Percentiles rank a stretch among this genome's conserved stretches.
phyloP scores from a whole-genome alignment of 257 asterid species.

The Euphrasia confusa region DNA sequence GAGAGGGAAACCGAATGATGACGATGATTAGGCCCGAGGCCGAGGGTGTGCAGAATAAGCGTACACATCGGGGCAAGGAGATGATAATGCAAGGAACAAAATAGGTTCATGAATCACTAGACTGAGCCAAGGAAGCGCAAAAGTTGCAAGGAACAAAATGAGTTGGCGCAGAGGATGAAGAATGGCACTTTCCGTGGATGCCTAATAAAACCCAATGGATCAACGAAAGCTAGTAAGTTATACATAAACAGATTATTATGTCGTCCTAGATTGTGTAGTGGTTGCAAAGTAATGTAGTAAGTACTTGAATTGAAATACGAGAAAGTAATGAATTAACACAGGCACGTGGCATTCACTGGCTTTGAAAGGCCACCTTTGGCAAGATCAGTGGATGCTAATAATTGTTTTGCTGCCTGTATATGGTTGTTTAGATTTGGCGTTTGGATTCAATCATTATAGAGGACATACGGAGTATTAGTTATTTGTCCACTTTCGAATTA shows the following conservation, averaged over 20 bases:
- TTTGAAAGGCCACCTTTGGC: not conserved
- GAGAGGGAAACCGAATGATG: slow-evolving; percentile 34
- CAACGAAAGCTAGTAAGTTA: too few relatives aligned
- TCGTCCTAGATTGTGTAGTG: not conserved
- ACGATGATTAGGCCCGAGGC: slow-evolving; percentile 22
- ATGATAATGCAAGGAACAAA: too few relatives aligned
- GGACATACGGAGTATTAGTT: too few relatives aligned
- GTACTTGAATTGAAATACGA: slow-evolving; percentile 16
- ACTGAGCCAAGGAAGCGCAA: too few relatives aligned
- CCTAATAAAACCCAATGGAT: too few relatives aligned
- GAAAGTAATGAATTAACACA: not conserved
- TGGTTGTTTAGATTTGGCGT: not conserved
- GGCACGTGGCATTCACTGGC: slow-evolving; percentile 11
- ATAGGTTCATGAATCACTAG: too few relatives aligned
- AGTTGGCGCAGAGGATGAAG: too few relatives aligned
- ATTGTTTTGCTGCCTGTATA: not conserved
- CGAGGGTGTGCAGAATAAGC: slow-evolving; percentile 14
- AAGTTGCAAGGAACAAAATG: too few relatives aligned
- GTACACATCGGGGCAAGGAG: too few relatives aligned
- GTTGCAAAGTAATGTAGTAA: slow-evolving; percentile 7
- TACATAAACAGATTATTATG: not conserved
- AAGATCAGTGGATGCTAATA: not conserved
- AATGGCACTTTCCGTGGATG: too few relatives aligned
- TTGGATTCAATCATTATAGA: not conserved
- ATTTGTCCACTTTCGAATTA: too few relatives aligned